A percentile compares a stretch with the other conserved stretches of the same genome.
Evolutionary conservation across 2,329 filamentous ascomycete species (phyloP).

Genomic region (Zymoseptoria brevis): DNA sequence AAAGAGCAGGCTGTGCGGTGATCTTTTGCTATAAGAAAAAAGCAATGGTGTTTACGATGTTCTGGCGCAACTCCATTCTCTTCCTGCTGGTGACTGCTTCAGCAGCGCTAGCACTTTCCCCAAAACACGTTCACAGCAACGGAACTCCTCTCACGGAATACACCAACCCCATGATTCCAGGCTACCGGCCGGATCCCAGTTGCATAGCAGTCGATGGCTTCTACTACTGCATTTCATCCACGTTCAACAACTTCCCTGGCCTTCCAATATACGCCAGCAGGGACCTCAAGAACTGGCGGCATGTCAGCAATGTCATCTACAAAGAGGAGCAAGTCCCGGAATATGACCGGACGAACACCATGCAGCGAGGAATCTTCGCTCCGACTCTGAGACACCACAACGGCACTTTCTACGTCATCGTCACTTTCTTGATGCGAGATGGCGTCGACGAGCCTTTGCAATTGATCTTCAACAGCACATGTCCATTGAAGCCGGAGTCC

Average conservation of each 20-base stretch:
- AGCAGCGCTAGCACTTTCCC: background rate
- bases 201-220: constrained; percentile 37
- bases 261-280: constrained; percentile 39
- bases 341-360: constrained; percentile 27
- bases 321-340: constrained; percentile 33
- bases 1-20: no score
- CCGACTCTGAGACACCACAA: constrained; percentile 35
- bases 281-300: constrained; percentile 38
- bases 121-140: background rate
- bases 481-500: background rate
- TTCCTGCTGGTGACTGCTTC: background rate
- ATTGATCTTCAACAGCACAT: background rate
- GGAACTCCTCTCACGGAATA: constrained; percentile 12
- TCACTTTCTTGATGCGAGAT: constrained; percentile 25
- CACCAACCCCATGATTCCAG: constrained; percentile 41
- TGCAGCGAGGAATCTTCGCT: constrained; percentile 35
- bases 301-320: constrained; percentile 31
- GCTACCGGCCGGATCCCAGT: constrained; percentile 41
- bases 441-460: constrained; percentile 25
- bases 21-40: background rate
- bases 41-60: background rate
- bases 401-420: constrained; percentile 33
- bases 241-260: constrained; percentile 41
- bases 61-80: background rate
- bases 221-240: constrained; percentile 40